Conservation (phyloP, 129 eudicot species). For the Saposhnikovia divaricata region DNA sequence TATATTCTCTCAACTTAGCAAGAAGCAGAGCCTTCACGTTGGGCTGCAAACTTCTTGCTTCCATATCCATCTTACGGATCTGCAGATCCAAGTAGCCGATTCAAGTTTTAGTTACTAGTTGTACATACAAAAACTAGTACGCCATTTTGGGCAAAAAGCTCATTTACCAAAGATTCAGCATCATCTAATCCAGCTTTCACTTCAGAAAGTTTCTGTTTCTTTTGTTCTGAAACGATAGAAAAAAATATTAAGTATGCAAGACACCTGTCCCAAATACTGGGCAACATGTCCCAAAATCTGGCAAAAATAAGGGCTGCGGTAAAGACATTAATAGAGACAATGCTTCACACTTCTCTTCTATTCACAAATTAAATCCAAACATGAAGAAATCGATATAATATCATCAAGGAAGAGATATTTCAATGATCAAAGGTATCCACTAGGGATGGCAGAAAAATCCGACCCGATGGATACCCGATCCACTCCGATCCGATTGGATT, state of each 20-base stretch:
- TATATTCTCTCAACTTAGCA: constrained; percentile 60
- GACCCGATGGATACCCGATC: too few species aligned
- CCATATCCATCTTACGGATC: constrained; percentile 77
- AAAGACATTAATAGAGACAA: background rate
- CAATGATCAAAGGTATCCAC: background rate
- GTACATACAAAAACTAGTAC: background rate
- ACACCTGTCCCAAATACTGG: background rate
- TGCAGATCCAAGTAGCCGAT: constrained; percentile 19
- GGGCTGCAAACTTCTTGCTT: constrained; percentile 69
- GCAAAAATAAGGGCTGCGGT: background rate
- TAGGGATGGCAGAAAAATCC: too few species aligned
- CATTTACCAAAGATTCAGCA: constrained; percentile 53
- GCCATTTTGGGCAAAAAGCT: constrained; percentile 1
- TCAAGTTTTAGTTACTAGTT: background rate
- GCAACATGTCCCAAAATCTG: too few species aligned
- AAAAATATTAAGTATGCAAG: background rate
- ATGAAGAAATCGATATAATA: background rate
- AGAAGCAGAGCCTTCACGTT: constrained; percentile 59
- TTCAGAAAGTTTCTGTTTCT: constrained; percentile 58
- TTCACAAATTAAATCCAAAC: background rate
- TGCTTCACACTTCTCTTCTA: background rate
- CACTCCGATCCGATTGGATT: too few species aligned
- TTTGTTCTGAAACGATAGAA: constrained; percentile 40
- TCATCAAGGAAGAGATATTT: background rate
- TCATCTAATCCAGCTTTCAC: constrained; percentile 53